phyloP scores from a whole-genome alignment of 1,139 yeast species.

The Arxiozyma telluris region DNA sequence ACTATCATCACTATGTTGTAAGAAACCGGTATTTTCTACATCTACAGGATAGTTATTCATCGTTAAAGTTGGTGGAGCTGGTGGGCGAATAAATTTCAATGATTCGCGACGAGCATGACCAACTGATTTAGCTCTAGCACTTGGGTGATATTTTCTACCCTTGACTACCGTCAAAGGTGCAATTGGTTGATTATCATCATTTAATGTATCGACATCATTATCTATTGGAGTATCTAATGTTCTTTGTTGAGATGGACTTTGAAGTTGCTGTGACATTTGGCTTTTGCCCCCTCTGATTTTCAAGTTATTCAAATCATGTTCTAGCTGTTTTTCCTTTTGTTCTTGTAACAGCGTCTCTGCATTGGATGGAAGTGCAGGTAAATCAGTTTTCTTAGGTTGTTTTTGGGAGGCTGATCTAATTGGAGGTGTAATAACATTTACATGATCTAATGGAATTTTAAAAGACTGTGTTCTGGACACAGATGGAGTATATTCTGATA shows the following conservation, averaged over 20 bases:
- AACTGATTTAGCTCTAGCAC: constrained; percentile 82
- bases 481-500: constrained; percentile 34
- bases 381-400: constrained; percentile 13
- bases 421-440: constrained; percentile 12
- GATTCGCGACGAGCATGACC: constrained; percentile 70
- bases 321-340: constrained; percentile 22
- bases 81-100: constrained; percentile 33
- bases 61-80: constrained; percentile 18
- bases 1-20: constrained; percentile 56
- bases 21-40: constrained; percentile 31
- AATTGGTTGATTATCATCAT: constrained; percentile 20
- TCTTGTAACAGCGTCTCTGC: constrained; percentile 29
- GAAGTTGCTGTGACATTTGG: background rate
- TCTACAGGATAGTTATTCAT: constrained; percentile 36
- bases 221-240: constrained; percentile 1
- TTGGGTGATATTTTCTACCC: constrained; percentile 53
- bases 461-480: constrained; percentile 8
- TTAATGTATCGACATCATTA: constrained; percentile 6
- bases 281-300: constrained; percentile 4
- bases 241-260: background rate
- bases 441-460: constrained; percentile 5
- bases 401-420: constrained; percentile 21
- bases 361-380: constrained; percentile 31
- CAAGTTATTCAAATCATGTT: constrained; percentile 18
- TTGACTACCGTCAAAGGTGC: constrained; percentile 22